These are phyloP conservation scores for Achaetomium macrosporum DNA, from an alignment of 2,329 filamentous ascomycete species.

Conservation along the genomic window DNA sequence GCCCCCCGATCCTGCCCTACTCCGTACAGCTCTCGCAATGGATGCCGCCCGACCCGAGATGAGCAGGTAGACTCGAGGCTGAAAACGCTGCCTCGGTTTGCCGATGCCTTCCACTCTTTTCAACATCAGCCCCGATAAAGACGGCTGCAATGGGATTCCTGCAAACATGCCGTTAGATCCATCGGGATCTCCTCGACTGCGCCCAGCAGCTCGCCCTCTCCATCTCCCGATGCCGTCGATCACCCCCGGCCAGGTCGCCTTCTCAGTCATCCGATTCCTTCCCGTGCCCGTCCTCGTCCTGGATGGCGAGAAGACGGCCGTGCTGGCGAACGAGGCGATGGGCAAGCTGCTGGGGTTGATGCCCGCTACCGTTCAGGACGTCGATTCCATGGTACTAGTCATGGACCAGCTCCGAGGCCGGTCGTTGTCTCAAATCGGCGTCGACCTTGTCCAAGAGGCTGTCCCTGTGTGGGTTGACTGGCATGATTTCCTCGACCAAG, in stretches of 20 bases:
- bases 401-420: conserved; percentile 59
- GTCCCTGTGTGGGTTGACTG: conserved; percentile 53
- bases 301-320: conserved; percentile 61
- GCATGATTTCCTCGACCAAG: conserved; percentile 52
- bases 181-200: neutral
- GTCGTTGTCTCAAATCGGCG: conserved; percentile 61
- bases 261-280: conserved; percentile 66
- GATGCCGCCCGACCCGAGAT: too few relatives aligned
- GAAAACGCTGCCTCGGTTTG: too few relatives aligned
- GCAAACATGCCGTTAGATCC: neutral
- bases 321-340: conserved; percentile 72
- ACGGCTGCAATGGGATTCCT: neutral
- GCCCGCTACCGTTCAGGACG: conserved; percentile 34
- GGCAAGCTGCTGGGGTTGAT: conserved; percentile 60
- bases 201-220: conserved; percentile 13
- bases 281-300: conserved; percentile 67
- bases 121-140: neutral
- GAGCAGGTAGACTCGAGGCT: too few relatives aligned
- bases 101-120: too few relatives aligned
- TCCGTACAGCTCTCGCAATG: too few relatives aligned
- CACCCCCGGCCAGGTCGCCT: conserved; percentile 51
- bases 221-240: conserved; percentile 41
- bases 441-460: conserved; percentile 68
- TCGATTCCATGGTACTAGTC: conserved; percentile 30
- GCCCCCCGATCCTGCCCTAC: too few relatives aligned